Percentiles rank a stretch among this genome's conserved stretches.
These are phyloP conservation scores for Trypanosoma boissoni DNA, from an alignment of 208 protist genomes.

Conservation along the genomic window DNA sequence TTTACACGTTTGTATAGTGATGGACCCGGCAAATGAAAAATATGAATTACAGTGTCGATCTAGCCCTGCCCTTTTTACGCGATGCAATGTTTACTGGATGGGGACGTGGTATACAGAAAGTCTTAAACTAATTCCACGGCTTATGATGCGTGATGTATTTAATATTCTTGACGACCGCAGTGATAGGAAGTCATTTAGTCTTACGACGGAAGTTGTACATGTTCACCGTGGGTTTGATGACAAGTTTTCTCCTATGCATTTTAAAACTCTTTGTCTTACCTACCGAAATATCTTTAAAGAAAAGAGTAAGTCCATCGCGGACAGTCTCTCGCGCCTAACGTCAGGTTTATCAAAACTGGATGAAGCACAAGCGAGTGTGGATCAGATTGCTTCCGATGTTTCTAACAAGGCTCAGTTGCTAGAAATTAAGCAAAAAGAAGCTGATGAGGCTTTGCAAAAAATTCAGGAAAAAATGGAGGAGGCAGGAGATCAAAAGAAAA, in stretches of 20 bases:
- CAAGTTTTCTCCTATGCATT: constrained; percentile 90
- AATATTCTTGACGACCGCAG: constrained; percentile 62
- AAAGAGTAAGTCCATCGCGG: constrained; percentile 72
- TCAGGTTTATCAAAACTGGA: constrained; percentile 95
- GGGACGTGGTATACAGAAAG: constrained; percentile 90
- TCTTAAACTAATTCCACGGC: constrained; percentile 88
- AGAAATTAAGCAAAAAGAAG: constrained; percentile 93
- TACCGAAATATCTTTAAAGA: constrained; percentile 83
- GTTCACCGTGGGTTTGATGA: constrained; percentile 74
- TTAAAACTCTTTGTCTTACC: constrained; percentile 88
- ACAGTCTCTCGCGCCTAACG: constrained; percentile 75
- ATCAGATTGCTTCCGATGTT: constrained; percentile 92
- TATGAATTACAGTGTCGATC: constrained; percentile 92
- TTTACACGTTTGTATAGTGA: constrained; percentile 94
- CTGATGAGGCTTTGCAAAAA: constrained; percentile 93
- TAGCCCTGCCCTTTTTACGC: constrained; percentile 96
- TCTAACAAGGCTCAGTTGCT: constrained; percentile 86
- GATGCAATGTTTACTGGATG: constrained; percentile 96
- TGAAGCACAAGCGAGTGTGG: constrained; percentile 94
- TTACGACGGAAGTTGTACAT: constrained; percentile 87
- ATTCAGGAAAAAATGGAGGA: constrained; percentile 96
- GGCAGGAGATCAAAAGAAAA: constrained; percentile 89
- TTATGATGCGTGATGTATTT: constrained; percentile 83
- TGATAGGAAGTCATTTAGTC: constrained; percentile 85
- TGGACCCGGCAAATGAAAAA: constrained; percentile 93